Evolutionary conservation across 805 yeast species (phyloP).

Genomic region (Jamesozyma gamospora): DNA sequence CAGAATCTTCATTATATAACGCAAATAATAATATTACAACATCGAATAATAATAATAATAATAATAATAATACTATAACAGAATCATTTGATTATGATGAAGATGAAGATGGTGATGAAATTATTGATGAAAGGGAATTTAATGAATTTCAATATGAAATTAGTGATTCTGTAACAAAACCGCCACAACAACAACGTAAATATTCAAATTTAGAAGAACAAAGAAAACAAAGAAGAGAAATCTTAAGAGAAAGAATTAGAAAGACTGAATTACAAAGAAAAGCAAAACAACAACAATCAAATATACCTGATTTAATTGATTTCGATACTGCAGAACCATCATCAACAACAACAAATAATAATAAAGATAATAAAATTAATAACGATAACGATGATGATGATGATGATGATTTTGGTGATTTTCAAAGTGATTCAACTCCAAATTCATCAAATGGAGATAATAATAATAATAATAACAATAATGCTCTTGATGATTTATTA

Average conservation of each 20-base stretch:
- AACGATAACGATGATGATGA: conserved; percentile 10
- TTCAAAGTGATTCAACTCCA: conserved; percentile 24
- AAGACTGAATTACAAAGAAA: conserved; percentile 27
- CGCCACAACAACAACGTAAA: conserved; percentile 9
- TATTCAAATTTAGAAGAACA: conserved; percentile 26
- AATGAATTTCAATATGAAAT: conserved; percentile 5
- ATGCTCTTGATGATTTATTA: conserved; percentile 11
- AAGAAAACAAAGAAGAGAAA: conserved; percentile 30
- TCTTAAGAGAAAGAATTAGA: conserved; percentile 28
- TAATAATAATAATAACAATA: conserved; percentile 3
- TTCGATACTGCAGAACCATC: conserved; percentile 14
- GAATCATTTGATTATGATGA: conserved; percentile 12
- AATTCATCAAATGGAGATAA: no score
- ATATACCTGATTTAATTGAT: conserved; percentile 26
- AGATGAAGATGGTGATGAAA: conserved; percentile 13
- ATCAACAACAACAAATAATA: background rate
- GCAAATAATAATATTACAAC: conserved; percentile 11
- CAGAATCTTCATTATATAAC: conserved; percentile 14
- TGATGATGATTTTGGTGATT: conserved; percentile 32
- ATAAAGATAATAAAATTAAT: background rate
- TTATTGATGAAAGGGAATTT: conserved; percentile 3
- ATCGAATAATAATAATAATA: background rate
- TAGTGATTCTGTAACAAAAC: background rate
- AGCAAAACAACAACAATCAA: conserved; percentile 12
- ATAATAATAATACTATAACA: background rate